A percentile compares a stretch with the other conserved stretches of the same genome.
phyloP scores from a whole-genome alignment of 345 rosid species.

The Viola odorata region DNA sequence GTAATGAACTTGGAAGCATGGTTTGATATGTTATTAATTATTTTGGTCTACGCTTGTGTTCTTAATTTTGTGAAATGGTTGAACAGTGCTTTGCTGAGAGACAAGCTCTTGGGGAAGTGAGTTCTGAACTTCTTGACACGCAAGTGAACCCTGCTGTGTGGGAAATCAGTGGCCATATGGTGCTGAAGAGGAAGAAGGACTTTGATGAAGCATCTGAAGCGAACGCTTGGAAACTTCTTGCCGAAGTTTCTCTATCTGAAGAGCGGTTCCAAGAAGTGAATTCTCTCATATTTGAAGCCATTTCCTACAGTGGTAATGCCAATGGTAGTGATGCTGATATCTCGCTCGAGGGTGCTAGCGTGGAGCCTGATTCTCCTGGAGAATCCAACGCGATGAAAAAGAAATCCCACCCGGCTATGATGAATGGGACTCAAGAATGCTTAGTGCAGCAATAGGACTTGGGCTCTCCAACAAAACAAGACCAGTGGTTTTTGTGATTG shows the following conservation, averaged over 20 bases:
- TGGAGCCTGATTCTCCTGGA: slow-evolving; percentile 11
- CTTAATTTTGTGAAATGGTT: not conserved
- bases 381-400: slow-evolving; percentile 28
- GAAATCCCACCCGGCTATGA: slow-evolving; percentile 33
- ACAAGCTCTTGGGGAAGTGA: slow-evolving; percentile 92
- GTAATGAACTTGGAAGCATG: slow-evolving; percentile 30
- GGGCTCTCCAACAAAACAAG: slow-evolving; percentile 1
- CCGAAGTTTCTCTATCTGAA: slow-evolving; percentile 82
- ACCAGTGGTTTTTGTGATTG: not conserved
- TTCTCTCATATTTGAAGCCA: slow-evolving; percentile 57
- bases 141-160: slow-evolving; percentile 99
- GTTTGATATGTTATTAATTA: not conserved
- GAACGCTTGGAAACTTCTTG: slow-evolving; percentile 86
- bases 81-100: slow-evolving; percentile 93
- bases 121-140: slow-evolving; percentile 69
- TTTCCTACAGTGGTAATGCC: slow-evolving; percentile 11
- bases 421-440: slow-evolving; percentile 60
- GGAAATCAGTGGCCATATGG: slow-evolving; percentile 99
- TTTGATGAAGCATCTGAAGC: slow-evolving; percentile 82
- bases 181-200: slow-evolving; percentile 83
- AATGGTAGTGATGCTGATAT: slow-evolving; percentile 20
- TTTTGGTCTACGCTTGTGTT: not conserved
- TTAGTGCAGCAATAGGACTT: slow-evolving; percentile 56
- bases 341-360: slow-evolving; percentile 22
- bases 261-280: slow-evolving; percentile 78